Base-by-base conservation (phyloP, 2,329 filamentous ascomycete species). In the Chaetomiaceae sp. region DNA sequence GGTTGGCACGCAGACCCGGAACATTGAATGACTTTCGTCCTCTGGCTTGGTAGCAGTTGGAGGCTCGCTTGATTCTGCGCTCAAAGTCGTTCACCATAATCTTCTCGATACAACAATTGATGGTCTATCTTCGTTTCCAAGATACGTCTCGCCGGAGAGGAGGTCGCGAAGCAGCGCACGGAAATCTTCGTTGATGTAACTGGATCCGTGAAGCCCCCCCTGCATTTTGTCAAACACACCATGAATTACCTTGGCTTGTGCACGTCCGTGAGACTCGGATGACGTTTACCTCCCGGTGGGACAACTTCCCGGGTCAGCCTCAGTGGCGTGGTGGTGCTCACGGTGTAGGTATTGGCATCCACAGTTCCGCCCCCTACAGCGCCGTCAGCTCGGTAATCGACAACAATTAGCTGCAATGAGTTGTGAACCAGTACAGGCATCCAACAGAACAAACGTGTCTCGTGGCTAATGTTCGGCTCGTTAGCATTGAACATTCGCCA, bases 181-280 rank as follows among this genome's bases (percentile, higher is more conserved):
- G 35, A 62, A 63, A 20, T 37, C 52, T 33, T 62, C 52, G 49
- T 65, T 63, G 12, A 65, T 50, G 37, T 57, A 62, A 42, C 58
- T 61, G 1, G 59, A 61, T 26, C 62, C 62, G 36, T 57, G 59
- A 6, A 61, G 49, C n/a, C n/a, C 49, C 52, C 30, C 62, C 62
- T 53, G 14, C 12, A 3, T 39, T 18, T 29, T 17, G 6, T 29
- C 26, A 27, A 27, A 11, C 6, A 11, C 26, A 27, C 7, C 26
- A 11, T 11, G 26, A 27, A 11, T 27, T 36, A 36, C 17, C 34
- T 18, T 36, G 10, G 17, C 17, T 36, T n/a, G 8, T 20, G 34
- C 11, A 36, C 11, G 18, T 12, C 15, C 6, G n/a, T 22, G 18
- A 12, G 24, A 11, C 35, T 37, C 8, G 8, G 14, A 5, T 27